Percentiles rank a stretch among this genome's conserved stretches.
These are phyloP conservation scores for Pseudoturritis turrita DNA, from an alignment of 345 rosid genomes.

Conservation along the genomic window DNA sequence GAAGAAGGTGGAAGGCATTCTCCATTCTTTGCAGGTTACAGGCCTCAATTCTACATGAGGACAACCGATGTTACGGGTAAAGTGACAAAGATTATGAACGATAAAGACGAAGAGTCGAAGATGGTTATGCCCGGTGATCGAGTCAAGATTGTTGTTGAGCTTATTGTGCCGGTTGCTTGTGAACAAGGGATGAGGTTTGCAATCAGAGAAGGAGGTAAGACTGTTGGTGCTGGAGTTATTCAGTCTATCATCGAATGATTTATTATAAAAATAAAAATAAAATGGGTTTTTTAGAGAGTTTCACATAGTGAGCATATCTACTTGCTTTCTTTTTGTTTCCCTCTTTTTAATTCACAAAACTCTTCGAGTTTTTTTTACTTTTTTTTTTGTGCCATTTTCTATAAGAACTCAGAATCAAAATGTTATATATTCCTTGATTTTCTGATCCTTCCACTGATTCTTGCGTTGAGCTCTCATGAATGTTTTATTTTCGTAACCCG, in stretches of 20 bases:
- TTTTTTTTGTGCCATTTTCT: constrained; percentile 8
- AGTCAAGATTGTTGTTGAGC: constrained; percentile 88
- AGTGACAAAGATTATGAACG: constrained; percentile 74
- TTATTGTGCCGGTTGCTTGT: constrained; percentile 87
- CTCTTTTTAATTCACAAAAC: constrained; percentile 17
- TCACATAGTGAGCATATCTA: constrained; percentile 9
- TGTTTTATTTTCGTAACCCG: no score
- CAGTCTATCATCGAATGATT: constrained; percentile 63
- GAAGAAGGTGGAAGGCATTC: constrained; percentile 98
- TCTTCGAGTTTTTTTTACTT: neutral
- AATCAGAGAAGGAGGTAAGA: constrained; percentile 93
- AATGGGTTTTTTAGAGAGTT: neutral
- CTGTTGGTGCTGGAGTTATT: constrained; percentile 95
- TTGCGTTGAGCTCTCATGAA: no score
- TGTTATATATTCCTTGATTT: constrained; percentile 29
- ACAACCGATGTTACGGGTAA: constrained; percentile 91
- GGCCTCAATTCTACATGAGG: constrained; percentile 97
- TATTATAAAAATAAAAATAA: neutral
- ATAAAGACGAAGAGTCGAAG: constrained; percentile 89
- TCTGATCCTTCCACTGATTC: neutral
- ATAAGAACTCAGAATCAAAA: constrained; percentile 23
- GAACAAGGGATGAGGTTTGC: constrained; percentile 98
- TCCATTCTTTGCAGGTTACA: constrained; percentile 78
- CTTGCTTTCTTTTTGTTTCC: constrained; percentile 28
- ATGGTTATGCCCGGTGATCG: constrained; percentile 99